Evolutionary conservation across 1,284 basidiomycete genomes (phyloP), one percentile per base, ranked within the genome.

Genomic region (Boletellus deceptivus): DNA sequence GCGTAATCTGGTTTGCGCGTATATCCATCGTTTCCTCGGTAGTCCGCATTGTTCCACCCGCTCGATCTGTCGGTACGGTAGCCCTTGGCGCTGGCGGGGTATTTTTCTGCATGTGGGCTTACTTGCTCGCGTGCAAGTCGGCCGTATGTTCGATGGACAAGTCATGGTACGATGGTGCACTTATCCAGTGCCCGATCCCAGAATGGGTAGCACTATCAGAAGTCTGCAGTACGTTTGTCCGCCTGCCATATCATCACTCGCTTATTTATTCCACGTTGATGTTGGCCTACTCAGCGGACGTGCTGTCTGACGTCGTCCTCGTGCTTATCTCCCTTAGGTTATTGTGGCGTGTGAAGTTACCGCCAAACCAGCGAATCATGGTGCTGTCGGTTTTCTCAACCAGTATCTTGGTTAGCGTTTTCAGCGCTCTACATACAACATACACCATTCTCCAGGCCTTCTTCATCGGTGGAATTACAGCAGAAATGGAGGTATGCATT

Each of bases 1-100:
- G 57, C 36, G 25, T 50, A 0, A 52, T 67, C 53, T 67, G 64
- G 68, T 66, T 52, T 33, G 50, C 68, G 22, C 68, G 68, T 22
- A 31, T 68, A 20, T 69, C 68, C n/a, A 66, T 67, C 39, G 39
- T 56, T 7, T 53, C 52, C 38, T 70, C 68, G 18, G 43, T 67
- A 40, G 24, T 58, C 27, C 68, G 64, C 2, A 43, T 67, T 22
- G 56, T 66, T 36, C 65, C 67, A 13, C 55, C 57, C 1, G 33
- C 49, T 33, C 55, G 45, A n/a, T 25, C 37, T 29, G 49, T 50
- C 36, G 24, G 17, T 8, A 29, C 45, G 17, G n/a, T 34, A 2
- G 25, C 39, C 10, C 34, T 56, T 17, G 29, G 49, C 18, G 33
- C 53, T 16, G 52, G 44, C 0, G 45, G 18, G 27, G 1, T 51